Evolutionary conservation across 73 alveolate genomes (phyloP).

Genomic region (Tetrahymena thermophila): DNA sequence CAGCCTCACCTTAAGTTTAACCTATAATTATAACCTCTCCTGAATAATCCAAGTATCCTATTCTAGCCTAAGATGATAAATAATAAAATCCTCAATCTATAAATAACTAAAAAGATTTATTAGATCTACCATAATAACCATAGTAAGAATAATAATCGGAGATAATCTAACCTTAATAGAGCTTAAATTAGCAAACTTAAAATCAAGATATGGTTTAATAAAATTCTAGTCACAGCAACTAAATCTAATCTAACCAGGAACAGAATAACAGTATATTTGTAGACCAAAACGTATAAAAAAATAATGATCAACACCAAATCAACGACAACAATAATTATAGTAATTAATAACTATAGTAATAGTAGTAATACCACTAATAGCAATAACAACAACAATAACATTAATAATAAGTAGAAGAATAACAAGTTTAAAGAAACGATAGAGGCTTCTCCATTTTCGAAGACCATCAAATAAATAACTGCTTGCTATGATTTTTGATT

Average conservation of each 20-base stretch:
- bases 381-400: not conserved
- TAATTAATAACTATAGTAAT: not conserved
- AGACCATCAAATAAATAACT: not conserved
- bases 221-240: not conserved
- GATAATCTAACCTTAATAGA: not conserved
- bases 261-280: not conserved
- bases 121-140: not conserved
- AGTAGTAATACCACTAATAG: not conserved
- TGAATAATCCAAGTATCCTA: not conserved
- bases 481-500: not conserved
- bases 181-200: no score
- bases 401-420: not conserved
- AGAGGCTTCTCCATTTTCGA: not conserved
- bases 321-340: not conserved
- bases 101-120: not conserved
- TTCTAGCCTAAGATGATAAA: not conserved
- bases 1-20: not conserved
- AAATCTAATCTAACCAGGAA: not conserved
- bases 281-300: not conserved
- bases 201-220: no score
- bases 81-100: not conserved
- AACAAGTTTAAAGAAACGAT: not conserved
- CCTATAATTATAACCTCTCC: not conserved
- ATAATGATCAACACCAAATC: not conserved
- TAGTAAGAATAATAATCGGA: no score